These are phyloP conservation scores for Verticillium dahliae DNA, from an alignment of 2,329 filamentous ascomycete species.

Conservation along the genomic window DNA sequence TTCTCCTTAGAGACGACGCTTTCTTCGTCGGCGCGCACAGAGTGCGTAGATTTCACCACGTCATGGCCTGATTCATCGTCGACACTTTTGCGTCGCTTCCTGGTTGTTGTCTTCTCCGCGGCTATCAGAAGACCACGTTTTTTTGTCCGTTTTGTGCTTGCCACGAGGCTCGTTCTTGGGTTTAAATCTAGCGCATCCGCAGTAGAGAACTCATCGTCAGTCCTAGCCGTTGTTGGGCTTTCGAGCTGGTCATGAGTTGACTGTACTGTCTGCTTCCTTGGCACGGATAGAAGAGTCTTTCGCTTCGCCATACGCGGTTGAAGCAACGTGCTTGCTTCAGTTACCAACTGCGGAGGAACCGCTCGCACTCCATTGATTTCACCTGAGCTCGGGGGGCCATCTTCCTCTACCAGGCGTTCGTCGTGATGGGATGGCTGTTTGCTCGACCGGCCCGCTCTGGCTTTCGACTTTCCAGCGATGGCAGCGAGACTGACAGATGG, in stretches of 20 bases:
- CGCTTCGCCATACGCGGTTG: not conserved
- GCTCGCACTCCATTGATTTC: not conserved
- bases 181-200: constrained; percentile 11
- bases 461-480: not conserved
- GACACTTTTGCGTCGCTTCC: not conserved
- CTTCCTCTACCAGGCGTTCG: not conserved
- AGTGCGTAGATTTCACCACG: not conserved
- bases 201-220: not conserved
- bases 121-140: constrained; percentile 42
- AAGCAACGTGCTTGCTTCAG: constrained; percentile 8
- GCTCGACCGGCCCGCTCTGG: not conserved
- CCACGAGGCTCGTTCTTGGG: constrained; percentile 38
- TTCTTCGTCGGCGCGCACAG: not conserved
- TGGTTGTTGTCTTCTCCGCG: constrained; percentile 22
- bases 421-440: not conserved
- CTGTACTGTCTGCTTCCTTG: not conserved
- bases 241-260: constrained; percentile 1
- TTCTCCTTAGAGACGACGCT: not conserved
- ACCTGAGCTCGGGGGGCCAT: not conserved
- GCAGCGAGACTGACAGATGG: too few relatives aligned
- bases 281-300: not conserved
- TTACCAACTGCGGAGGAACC: not conserved
- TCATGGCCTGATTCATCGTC: not conserved
- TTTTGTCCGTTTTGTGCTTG: constrained; percentile 22
- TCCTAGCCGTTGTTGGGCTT: not conserved